Evolutionary conservation across 2,329 filamentous ascomycete species (phyloP).

Genomic region (Exophiala sp.): DNA sequence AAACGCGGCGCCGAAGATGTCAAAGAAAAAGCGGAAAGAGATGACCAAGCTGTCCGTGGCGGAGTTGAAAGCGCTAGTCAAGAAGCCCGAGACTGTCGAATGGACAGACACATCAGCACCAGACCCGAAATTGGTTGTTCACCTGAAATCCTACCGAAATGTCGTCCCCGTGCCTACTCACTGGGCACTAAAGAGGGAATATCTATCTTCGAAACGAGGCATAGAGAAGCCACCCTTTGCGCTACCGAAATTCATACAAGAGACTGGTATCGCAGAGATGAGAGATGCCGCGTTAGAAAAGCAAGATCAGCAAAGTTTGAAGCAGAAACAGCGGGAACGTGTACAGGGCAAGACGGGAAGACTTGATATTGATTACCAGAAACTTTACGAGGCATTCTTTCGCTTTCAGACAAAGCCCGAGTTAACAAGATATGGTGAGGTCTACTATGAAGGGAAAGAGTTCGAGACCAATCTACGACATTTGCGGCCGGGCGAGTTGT

Average conservation of each 20-base stretch:
- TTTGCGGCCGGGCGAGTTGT: constrained; percentile 83
- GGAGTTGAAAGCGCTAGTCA: constrained; percentile 87
- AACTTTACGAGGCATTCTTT: constrained; percentile 98
- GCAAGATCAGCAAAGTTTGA: constrained; percentile 83
- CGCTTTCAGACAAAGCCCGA: constrained; percentile 94
- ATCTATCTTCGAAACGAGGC: constrained; percentile 92
- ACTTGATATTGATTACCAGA: constrained; percentile 97
- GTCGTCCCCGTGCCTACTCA: constrained; percentile 91
- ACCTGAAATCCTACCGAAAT: constrained; percentile 93
- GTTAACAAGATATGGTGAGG: constrained; percentile 89
- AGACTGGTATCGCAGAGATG: constrained; percentile 98
- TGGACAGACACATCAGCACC: constrained; percentile 94
- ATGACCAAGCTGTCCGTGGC: constrained; percentile 90
- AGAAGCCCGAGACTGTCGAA: constrained; percentile 89
- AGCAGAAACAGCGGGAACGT: constrained; percentile 91
- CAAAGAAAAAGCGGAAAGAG: constrained; percentile 92
- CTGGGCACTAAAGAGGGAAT: constrained; percentile 95
- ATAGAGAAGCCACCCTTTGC: constrained; percentile 93
- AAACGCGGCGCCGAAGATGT: constrained; percentile 68
- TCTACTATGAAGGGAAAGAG: constrained; percentile 99
- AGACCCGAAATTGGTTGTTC: constrained; percentile 82
- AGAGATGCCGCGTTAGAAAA: constrained; percentile 94
- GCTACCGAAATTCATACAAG: constrained; percentile 92
- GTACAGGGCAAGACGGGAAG: constrained; percentile 96
- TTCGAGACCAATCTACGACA: constrained; percentile 92